Conservation (phyloP, 805 yeast genomes). For the Clavispora vitiphila region DNA sequence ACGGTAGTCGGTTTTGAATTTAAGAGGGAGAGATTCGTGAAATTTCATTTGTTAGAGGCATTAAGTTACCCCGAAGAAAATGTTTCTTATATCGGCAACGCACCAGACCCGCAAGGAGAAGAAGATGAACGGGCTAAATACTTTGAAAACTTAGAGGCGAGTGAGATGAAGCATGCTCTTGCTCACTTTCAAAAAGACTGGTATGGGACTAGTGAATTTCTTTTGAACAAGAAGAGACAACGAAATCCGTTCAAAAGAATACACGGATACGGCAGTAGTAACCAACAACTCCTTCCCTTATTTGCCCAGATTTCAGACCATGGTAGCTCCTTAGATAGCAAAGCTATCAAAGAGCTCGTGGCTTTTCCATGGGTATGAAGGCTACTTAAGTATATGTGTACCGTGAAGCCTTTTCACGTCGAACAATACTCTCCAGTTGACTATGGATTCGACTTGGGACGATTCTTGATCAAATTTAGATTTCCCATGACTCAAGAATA, state of each 20-base stretch:
- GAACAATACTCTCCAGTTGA: too few relatives aligned
- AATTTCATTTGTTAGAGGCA: conserved; percentile 47
- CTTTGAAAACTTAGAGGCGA: conserved; percentile 39
- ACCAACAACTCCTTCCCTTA: conserved; percentile 16
- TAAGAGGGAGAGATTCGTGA: conserved; percentile 55
- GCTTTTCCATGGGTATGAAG: neutral
- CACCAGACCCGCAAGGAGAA: conserved; percentile 45
- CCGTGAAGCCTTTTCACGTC: too few relatives aligned
- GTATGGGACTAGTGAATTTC: conserved; percentile 46
- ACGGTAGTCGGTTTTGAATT: conserved; percentile 73
- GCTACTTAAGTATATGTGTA: neutral
- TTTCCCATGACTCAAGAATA: too few relatives aligned
- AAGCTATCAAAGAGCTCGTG: neutral
- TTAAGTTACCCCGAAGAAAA: conserved; percentile 35
- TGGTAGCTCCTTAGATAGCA: too few relatives aligned
- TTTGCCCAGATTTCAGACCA: conserved; percentile 3
- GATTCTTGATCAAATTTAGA: too few relatives aligned
- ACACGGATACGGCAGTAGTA: conserved; percentile 32
- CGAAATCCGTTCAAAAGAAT: conserved; percentile 54
- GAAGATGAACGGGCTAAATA: conserved; percentile 28
- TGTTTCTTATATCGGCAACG: conserved; percentile 50
- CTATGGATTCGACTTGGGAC: too few relatives aligned
- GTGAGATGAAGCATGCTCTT: conserved; percentile 53
- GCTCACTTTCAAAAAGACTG: conserved; percentile 50
- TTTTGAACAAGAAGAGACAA: conserved; percentile 41